These are phyloP conservation scores for Ichthyophthirius multifiliis DNA, from an alignment of 169 alveolate species.

Conservation along the genomic window DNA sequence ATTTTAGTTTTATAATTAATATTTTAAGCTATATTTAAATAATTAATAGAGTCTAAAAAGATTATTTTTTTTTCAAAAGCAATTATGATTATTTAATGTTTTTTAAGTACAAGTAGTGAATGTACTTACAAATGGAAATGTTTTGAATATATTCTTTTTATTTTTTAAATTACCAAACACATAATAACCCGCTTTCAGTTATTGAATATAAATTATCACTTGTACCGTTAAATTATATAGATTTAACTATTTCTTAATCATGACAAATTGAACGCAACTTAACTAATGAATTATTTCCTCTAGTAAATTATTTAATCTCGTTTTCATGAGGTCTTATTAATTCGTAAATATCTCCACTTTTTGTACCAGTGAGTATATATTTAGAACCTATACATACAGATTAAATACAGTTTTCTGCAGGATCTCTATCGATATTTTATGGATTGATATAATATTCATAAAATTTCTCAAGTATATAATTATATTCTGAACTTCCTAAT, in stretches of 20 bases:
- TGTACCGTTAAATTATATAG: constrained; percentile 49
- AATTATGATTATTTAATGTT: not conserved
- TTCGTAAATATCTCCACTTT: constrained; percentile 77
- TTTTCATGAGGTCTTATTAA: constrained; percentile 40
- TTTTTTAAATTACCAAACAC: constrained; percentile 55
- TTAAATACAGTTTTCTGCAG: constrained; percentile 35
- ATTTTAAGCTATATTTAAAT: not conserved
- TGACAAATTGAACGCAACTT: constrained; percentile 55
- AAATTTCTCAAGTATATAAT: constrained; percentile 27
- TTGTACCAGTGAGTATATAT: constrained; percentile 72
- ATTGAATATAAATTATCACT: constrained; percentile 61
- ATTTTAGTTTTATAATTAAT: constrained; percentile 42
- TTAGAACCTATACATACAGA: constrained; percentile 42
- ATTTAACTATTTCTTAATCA: constrained; percentile 73
- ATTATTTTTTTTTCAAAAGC: not conserved
- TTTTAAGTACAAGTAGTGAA: not conserved
- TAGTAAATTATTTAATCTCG: constrained; percentile 26
- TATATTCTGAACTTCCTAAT: constrained; percentile 32
- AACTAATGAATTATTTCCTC: constrained; percentile 14
- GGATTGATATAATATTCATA: constrained; percentile 32
- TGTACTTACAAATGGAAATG: not conserved
- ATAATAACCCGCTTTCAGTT: constrained; percentile 70
- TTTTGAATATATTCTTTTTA: not conserved
- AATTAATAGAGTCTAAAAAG: not conserved
- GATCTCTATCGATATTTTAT: not conserved